Evolutionary conservation across 371 early-diverging fungal species (phyloP), one percentile per base, ranked within the genome.

Genomic region (Saksenaea oblongispora): DNA sequence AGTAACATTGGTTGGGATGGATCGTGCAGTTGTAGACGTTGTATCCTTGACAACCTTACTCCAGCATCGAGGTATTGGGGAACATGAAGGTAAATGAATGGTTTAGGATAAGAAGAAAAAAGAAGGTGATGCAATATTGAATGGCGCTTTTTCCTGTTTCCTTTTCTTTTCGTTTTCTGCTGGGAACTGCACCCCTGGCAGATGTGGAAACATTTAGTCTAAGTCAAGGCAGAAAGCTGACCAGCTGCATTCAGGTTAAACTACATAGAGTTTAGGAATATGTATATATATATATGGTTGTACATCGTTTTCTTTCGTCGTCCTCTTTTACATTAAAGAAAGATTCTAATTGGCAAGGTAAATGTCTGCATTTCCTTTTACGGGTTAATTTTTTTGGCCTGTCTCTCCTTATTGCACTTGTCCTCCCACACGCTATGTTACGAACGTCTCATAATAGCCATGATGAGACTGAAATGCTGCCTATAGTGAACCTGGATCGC

Each of bases 1-100:
- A 1, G 59, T 79, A 2, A 79, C 79, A 0, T 34, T 79, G 5
- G 74, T 79, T 39, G 79, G 79, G 0, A 79, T 75, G 79, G 76
- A 72, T 36, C 66, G 66, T 55, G 79, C 76, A 11, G 59, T 79
- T 34, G 76, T 67, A 1, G 76, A 79, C 64, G 65, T 79, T 9
- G 67, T 79, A 31, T 79, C 79, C 4, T 34, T 79, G 26, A 71
- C 74, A 1, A 69, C 70, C 1, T 76, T 79, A 17, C 24, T 79
- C 37, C 72, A 79, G 14, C 67, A 73, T 22, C 66, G 79, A 55
- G 63, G 69, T 10, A 72, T 79, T 37, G 76, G 74, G 11, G 70
- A 68, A 18, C 74, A 76, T 66, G 72, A 79, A 68, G 76, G 79
- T 79, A 72, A 59, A 26, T 27, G 34, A 41, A 22, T 14, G 17